These are phyloP conservation scores for Daldinia grandis DNA, from an alignment of 495 filamentous ascomycete genomes.

Conservation along the genomic window DNA sequence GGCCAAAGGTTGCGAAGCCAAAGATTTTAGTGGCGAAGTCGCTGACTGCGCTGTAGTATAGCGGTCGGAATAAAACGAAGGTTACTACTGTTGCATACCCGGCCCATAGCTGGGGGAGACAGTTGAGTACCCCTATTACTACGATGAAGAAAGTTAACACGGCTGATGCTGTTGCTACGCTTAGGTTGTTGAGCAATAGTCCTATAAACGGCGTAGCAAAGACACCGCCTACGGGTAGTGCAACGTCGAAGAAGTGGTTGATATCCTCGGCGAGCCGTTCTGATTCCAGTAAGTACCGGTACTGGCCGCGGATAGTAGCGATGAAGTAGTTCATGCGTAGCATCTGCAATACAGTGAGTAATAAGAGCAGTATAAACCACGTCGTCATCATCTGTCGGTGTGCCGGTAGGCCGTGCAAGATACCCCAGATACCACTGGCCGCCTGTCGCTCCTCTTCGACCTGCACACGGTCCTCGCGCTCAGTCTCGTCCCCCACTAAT, in stretches of 20 bases:
- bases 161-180: constrained; percentile 52
- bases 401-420: constrained; percentile 58
- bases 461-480: constrained; percentile 57
- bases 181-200: constrained; percentile 58
- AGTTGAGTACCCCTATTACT: constrained; percentile 56
- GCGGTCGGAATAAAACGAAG: constrained; percentile 46
- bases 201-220: constrained; percentile 61
- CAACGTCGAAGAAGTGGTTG: constrained; percentile 62
- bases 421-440: constrained; percentile 61
- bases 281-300: constrained; percentile 52
- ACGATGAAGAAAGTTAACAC: constrained; percentile 55
- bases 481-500: constrained; percentile 52
- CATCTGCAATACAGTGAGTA: constrained; percentile 63
- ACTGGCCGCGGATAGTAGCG: constrained; percentile 59
- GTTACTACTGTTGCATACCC: constrained; percentile 43
- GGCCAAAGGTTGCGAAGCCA: constrained; percentile 64
- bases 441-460: constrained; percentile 62
- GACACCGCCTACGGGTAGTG: constrained; percentile 60
- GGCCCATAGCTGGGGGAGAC: constrained; percentile 44
- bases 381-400: constrained; percentile 55
- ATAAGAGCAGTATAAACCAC: constrained; percentile 60
- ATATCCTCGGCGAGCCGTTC: constrained; percentile 51
- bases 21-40: constrained; percentile 66
- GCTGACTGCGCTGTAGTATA: constrained; percentile 64
- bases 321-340: constrained; percentile 65